Percentiles rank a stretch among this genome's conserved stretches.
These are phyloP conservation scores for Heracleum sosnowskyi DNA, from an alignment of 129 eudicot genomes.

Conservation along the genomic window DNA sequence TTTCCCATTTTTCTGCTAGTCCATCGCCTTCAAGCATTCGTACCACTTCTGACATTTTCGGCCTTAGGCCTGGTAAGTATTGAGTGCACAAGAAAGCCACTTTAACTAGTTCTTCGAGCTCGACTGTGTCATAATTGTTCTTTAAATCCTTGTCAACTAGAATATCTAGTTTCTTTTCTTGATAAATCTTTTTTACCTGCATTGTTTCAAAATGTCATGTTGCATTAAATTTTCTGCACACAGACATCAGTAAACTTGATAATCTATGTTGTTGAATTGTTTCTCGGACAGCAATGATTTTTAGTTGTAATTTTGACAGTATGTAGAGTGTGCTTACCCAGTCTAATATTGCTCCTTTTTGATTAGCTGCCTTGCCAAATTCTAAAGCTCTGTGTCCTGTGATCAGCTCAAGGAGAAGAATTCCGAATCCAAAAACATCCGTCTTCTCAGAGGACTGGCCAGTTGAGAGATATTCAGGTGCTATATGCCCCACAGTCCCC, in stretches of 20 bases:
- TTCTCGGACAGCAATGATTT: neutral
- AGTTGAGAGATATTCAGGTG: slow-evolving; percentile 83
- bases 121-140: slow-evolving; percentile 45
- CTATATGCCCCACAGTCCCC: slow-evolving; percentile 89
- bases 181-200: slow-evolving; percentile 72
- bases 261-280: neutral
- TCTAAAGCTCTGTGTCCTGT: slow-evolving; percentile 83
- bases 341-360: slow-evolving; percentile 83
- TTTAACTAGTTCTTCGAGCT: slow-evolving; percentile 70
- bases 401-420: slow-evolving; percentile 75
- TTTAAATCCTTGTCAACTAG: slow-evolving; percentile 67
- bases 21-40: neutral
- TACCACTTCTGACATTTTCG: slow-evolving; percentile 8
- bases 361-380: slow-evolving; percentile 76
- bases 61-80: neutral
- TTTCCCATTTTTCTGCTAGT: slow-evolving; percentile 4
- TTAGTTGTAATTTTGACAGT: neutral
- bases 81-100: slow-evolving; percentile 61
- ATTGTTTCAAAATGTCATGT: neutral
- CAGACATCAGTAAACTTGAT: neutral
- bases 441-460: slow-evolving; percentile 89
- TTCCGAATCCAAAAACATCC: slow-evolving; percentile 79
- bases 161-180: slow-evolving; percentile 69
- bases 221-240: neutral
- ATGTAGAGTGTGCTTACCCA: slow-evolving; percentile 44